Conservation (phyloP, 1,284 basidiomycete species). For the Cronartium quercuum region DNA sequence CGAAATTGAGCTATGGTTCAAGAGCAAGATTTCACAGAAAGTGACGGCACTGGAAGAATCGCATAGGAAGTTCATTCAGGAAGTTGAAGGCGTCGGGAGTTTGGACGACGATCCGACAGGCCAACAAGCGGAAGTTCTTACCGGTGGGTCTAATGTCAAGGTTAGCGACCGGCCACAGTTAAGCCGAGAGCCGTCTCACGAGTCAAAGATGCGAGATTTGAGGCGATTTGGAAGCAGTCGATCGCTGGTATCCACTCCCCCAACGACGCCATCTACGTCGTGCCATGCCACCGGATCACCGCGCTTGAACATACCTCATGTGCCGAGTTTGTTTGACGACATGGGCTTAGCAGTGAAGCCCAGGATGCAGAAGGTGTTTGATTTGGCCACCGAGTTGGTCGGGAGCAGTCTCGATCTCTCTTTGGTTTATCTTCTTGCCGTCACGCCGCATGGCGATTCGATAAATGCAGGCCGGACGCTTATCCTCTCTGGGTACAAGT, state of each 20-base stretch:
- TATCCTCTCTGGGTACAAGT: conserved; percentile 42
- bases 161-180: background rate
- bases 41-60: background rate
- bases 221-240: too few species aligned
- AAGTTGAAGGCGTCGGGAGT: background rate
- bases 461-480: too few species aligned
- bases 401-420: conserved; percentile 43
- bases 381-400: conserved; percentile 42
- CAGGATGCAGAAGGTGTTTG: conserved; percentile 43
- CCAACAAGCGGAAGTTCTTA: background rate
- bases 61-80: conserved; percentile 9
- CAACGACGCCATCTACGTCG: background rate
- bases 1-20: conserved; percentile 42
- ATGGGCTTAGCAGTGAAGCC: conserved; percentile 3
- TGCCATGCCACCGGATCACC: background rate
- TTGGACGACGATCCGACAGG: background rate
- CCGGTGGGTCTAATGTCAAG: too few species aligned
- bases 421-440: conserved; percentile 42
- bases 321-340: conserved; percentile 24
- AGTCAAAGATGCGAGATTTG: too few species aligned
- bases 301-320: background rate
- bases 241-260: conserved; percentile 3
- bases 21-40: conserved; percentile 31
- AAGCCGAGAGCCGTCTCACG: background rate
- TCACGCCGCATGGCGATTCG: conserved; percentile 1